These are phyloP conservation scores for Grifola frondosa DNA, from an alignment of 1,284 basidiomycete genomes.

Conservation along the genomic window DNA sequence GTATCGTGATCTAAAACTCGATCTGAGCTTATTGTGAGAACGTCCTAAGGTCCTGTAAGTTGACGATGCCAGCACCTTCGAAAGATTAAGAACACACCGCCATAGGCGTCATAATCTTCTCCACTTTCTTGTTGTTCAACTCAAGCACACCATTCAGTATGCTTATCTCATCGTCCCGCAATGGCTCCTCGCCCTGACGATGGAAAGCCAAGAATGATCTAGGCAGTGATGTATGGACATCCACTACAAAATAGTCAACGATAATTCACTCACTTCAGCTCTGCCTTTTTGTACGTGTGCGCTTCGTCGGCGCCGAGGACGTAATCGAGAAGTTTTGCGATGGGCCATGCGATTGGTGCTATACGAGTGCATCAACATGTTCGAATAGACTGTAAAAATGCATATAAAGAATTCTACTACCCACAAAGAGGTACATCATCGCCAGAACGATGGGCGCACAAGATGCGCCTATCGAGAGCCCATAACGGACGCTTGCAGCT, in stretches of 20 bases:
- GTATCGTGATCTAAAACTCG: conserved; percentile 78
- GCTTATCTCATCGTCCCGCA: conserved; percentile 86
- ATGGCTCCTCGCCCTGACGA: conserved; percentile 81
- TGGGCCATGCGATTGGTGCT: conserved; percentile 88
- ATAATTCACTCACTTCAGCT: conserved; percentile 57
- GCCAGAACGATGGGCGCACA: conserved; percentile 81
- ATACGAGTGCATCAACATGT: conserved; percentile 2
- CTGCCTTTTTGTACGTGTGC: conserved; percentile 88
- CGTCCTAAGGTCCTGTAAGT: conserved; percentile 56
- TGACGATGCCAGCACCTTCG: not conserved
- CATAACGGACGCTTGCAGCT: conserved; percentile 85
- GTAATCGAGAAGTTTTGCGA: conserved; percentile 82
- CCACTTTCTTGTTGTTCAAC: conserved; percentile 81
- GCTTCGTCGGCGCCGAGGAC: conserved; percentile 72
- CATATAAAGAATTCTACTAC: conserved; percentile 36
- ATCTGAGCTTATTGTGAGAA: conserved; percentile 75
- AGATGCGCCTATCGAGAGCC: conserved; percentile 83
- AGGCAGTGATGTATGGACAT: not conserved
- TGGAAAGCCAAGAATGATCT: conserved; percentile 89
- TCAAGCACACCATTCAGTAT: conserved; percentile 89
- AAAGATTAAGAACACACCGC: conserved; percentile 41
- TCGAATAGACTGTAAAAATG: not conserved
- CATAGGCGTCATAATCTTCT: conserved; percentile 87
- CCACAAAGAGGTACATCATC: conserved; percentile 83
- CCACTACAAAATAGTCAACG: not conserved